Conservation (phyloP, 164 flowering plant genomes). For the Vitis rupestris region DNA sequence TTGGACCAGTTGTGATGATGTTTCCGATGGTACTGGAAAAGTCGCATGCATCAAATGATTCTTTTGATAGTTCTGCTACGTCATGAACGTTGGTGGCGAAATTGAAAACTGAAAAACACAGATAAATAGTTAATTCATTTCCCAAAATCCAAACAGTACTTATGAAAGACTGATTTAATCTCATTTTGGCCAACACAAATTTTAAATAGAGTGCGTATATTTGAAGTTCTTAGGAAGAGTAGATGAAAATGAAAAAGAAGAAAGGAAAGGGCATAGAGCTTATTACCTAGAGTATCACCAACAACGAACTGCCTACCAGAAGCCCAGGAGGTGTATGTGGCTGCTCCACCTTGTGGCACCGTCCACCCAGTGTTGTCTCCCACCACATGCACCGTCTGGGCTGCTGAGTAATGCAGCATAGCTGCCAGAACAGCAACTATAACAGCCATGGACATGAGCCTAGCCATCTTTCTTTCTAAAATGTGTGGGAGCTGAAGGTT, state of each 20-base stretch:
- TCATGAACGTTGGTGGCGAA: conserved; percentile 31
- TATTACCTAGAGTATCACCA: conserved; percentile 31
- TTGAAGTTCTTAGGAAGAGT: too few species aligned
- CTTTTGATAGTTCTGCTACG: conserved; percentile 34
- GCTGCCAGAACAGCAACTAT: conserved; percentile 1
- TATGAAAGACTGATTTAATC: too few species aligned
- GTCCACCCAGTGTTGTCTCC: conserved; percentile 34
- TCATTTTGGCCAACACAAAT: too few species aligned
- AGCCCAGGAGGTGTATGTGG: conserved; percentile 24
- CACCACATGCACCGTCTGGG: conserved; percentile 34
- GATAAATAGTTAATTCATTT: too few species aligned
- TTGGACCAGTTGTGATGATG: conserved; percentile 27
- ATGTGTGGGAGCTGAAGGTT: too few species aligned
- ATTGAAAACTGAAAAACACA: conserved; percentile 35
- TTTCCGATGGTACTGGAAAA: conserved; percentile 19
- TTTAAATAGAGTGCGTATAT: too few species aligned
- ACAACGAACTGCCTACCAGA: conserved; percentile 19
- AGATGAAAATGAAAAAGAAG: too few species aligned
- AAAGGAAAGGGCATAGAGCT: too few species aligned
- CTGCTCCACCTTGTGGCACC: conserved; percentile 12
- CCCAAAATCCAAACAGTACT: too few species aligned
- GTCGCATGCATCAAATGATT: conserved; percentile 38
- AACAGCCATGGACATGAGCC: background rate
- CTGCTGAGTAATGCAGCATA: conserved; percentile 14
- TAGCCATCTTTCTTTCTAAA: conserved; percentile 5